Evolutionary conservation across 2,329 filamentous ascomycete genomes (phyloP).

Genomic region (Zymoseptoria pseudotritici): DNA sequence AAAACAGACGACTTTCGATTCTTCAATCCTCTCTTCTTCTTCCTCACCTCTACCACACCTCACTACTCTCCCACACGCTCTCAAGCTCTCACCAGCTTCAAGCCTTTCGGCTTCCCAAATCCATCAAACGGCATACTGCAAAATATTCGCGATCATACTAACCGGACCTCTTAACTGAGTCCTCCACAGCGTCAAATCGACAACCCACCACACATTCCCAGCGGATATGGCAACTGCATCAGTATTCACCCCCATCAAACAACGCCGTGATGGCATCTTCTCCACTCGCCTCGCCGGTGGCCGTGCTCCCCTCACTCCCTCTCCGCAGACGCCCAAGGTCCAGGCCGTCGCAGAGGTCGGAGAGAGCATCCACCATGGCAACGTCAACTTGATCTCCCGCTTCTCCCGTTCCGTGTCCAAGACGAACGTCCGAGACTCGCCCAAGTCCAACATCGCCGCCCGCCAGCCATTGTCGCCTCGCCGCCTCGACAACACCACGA

Average conservation of each 20-base stretch:
- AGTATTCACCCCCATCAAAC: conserved; percentile 84
- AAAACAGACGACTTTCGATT: not conserved
- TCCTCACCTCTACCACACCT: not conserved
- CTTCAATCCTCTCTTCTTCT: not conserved
- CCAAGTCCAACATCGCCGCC: conserved; percentile 91
- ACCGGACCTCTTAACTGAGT: conserved; percentile 32
- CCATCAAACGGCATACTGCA: conserved; percentile 28
- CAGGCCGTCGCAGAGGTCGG: conserved; percentile 45
- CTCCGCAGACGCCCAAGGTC: conserved; percentile 66
- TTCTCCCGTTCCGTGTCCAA: conserved; percentile 64
- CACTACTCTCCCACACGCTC: conserved; percentile 19
- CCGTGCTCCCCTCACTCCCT: conserved; percentile 89
- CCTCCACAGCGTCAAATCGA: conserved; percentile 26
- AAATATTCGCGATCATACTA: conserved; percentile 31
- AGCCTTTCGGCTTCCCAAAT: conserved; percentile 21
- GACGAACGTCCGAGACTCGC: conserved; percentile 70
- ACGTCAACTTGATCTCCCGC: conserved; percentile 70
- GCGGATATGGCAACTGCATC: conserved; percentile 69
- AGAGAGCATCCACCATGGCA: conserved; percentile 66
- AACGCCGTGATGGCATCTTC: conserved; percentile 83
- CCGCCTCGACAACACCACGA: conserved; percentile 83
- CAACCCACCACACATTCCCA: conserved; percentile 19
- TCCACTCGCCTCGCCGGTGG: conserved; percentile 87
- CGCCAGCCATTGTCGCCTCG: conserved; percentile 61
- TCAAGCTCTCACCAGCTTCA: conserved; percentile 15